These are phyloP conservation scores for Carallia pectinifolia DNA, from an alignment of 345 rosid species.

Conservation along the genomic window DNA sequence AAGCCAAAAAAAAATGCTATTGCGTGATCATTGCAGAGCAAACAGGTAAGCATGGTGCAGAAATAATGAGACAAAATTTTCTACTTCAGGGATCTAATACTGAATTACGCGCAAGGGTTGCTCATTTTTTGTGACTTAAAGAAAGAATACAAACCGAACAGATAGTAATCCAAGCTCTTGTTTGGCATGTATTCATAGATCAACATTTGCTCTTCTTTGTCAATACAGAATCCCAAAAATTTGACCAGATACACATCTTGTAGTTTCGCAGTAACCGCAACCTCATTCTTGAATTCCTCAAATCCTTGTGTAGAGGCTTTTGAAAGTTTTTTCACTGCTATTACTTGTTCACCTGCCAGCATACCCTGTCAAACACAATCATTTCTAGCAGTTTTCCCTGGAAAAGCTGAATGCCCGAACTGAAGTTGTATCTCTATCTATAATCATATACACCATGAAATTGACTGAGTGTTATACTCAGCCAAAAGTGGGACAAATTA, in stretches of 20 bases:
- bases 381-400: not conserved
- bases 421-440: not conserved
- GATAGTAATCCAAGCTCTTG: constrained; percentile 34
- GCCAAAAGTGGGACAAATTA: not conserved
- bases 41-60: too few species aligned
- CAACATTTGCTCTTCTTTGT: constrained; percentile 38
- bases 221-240: constrained; percentile 33
- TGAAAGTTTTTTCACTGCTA: constrained; percentile 46
- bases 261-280: constrained; percentile 33
- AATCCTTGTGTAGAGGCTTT: constrained; percentile 36
- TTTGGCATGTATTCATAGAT: constrained; percentile 40
- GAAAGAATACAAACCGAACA: constrained; percentile 21
- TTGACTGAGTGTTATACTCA: not conserved
- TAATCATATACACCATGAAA: not conserved
- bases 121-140: not conserved
- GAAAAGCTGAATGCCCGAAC: not conserved
- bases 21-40: not conserved
- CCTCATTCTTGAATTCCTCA: constrained; percentile 40
- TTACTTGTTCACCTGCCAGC: constrained; percentile 25
- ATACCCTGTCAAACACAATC: constrained; percentile 19
- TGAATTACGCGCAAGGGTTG: not conserved
- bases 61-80: too few species aligned
- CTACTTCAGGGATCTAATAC: too few species aligned
- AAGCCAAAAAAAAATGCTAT: too few species aligned
- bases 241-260: constrained; percentile 40